phyloP scores from a whole-genome alignment of 305 asterid genomes.

The Coffea humblotiana region DNA sequence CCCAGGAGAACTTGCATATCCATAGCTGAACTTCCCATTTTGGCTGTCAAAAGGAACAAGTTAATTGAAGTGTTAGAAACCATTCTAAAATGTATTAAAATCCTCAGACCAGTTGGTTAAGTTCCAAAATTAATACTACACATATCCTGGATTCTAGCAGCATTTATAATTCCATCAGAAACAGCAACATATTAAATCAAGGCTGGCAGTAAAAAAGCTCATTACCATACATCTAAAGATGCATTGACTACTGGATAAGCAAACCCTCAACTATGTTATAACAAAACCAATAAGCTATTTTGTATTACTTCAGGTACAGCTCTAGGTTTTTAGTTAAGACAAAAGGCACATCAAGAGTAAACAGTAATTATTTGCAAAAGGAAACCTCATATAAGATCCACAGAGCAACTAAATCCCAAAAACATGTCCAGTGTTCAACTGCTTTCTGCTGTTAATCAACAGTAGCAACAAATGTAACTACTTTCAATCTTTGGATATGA shows the following conservation, averaged over 20 bases:
- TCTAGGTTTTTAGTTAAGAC: background rate
- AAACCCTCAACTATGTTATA: background rate
- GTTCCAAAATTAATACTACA: background rate
- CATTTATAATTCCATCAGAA: background rate
- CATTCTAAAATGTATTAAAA: background rate
- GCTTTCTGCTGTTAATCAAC: background rate
- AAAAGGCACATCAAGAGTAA: background rate
- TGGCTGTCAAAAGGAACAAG: slow-evolving; percentile 44
- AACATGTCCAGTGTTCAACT: background rate
- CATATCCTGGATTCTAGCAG: background rate
- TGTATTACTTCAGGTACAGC: background rate
- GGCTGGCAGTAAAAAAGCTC: background rate
- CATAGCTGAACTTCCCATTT: slow-evolving; percentile 91
- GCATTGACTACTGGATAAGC: background rate
- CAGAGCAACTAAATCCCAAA: background rate
- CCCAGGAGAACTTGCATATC: slow-evolving; percentile 95
- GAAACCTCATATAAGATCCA: background rate
- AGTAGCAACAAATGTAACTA: background rate
- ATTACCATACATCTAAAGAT: background rate
- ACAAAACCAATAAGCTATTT: background rate
- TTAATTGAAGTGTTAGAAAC: slow-evolving; percentile 23
- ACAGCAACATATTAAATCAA: background rate
- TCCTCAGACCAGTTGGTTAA: background rate
- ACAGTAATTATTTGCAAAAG: background rate
- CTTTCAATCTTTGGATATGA: background rate